Conservation (phyloP, 768 basidiomycete genomes). For the Suillus tomentosus region DNA sequence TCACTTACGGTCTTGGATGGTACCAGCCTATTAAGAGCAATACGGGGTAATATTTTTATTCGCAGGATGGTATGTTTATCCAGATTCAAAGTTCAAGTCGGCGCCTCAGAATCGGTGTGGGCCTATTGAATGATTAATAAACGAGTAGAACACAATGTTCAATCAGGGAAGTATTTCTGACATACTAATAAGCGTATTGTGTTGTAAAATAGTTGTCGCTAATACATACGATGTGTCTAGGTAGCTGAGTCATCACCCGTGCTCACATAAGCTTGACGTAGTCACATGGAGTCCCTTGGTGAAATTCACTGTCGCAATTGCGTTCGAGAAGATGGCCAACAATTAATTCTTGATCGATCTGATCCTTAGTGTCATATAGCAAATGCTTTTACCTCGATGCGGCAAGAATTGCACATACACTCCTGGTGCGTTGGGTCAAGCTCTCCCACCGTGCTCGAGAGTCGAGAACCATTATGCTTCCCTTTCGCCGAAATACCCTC, state of each 20-base stretch:
- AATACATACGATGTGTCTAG: too few species aligned
- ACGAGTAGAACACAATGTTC: not conserved
- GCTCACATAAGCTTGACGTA: too few species aligned
- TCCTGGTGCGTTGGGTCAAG: not conserved
- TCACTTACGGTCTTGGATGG: not conserved
- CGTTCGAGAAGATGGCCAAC: not conserved
- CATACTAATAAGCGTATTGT: not conserved
- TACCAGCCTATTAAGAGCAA: not conserved
- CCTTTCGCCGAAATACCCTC: not conserved
- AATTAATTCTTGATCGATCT: not conserved
- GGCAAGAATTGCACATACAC: not conserved
- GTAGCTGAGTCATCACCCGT: not conserved
- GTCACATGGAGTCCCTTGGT: too few species aligned
- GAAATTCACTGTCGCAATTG: not conserved
- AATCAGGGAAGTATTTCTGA: not conserved
- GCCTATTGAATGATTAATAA: not conserved
- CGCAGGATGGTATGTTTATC: not conserved
- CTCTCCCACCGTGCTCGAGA: not conserved
- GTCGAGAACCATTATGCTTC: not conserved
- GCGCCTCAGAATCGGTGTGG: not conserved
- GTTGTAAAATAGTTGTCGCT: not conserved
- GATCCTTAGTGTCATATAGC: not conserved
- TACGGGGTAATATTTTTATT: not conserved
- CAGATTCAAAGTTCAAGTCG: not conserved
- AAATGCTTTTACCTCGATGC: not conserved